A percentile compares a stretch with the other conserved stretches of the same genome.
Conservation (phyloP, 495 filamentous ascomycete genomes). For the Podospora pseudopauciseta region DNA sequence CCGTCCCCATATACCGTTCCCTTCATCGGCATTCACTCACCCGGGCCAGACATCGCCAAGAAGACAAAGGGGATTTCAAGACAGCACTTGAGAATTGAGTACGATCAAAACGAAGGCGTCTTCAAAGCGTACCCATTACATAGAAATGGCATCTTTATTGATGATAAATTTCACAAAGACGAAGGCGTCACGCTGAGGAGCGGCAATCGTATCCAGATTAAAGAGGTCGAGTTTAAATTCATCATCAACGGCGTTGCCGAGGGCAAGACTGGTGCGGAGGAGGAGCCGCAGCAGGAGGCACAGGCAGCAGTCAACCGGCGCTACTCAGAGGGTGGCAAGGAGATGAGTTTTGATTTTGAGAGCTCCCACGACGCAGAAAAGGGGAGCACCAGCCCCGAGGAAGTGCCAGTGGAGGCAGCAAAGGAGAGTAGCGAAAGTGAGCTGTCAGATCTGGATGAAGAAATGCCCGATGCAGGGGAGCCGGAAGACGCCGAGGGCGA, state of each 20-base stretch:
- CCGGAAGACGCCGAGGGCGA: conserved; percentile 27
- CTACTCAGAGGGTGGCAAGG: conserved; percentile 53
- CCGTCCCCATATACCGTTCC: conserved; percentile 63
- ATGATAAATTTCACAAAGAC: conserved; percentile 65
- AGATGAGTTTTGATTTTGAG: conserved; percentile 65
- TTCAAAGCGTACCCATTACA: conserved; percentile 82
- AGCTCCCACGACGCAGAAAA: conserved; percentile 52
- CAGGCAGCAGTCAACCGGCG: conserved; percentile 29
- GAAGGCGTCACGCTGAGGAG: conserved; percentile 63
- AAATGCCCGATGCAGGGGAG: conserved; percentile 31
- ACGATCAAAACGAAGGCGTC: conserved; percentile 65
- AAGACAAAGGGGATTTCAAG: conserved; percentile 76
- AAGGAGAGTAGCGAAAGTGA: conserved; percentile 31
- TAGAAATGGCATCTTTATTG: conserved; percentile 80
- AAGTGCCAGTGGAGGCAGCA: conserved; percentile 11
- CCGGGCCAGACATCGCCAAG: conserved; percentile 54
- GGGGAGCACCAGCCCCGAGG: conserved; percentile 51
- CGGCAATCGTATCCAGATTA: conserved; percentile 73
- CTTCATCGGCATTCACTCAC: conserved; percentile 77
- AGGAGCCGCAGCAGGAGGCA: conserved; percentile 42
- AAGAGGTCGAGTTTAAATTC: conserved; percentile 70
- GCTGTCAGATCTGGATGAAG: conserved; percentile 29
- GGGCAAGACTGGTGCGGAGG: conserved; percentile 65
- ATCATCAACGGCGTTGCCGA: conserved; percentile 67
- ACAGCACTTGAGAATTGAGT: conserved; percentile 78